Conservation (phyloP, 2,329 filamentous ascomycete species). For the Cladosporium colombiae region DNA sequence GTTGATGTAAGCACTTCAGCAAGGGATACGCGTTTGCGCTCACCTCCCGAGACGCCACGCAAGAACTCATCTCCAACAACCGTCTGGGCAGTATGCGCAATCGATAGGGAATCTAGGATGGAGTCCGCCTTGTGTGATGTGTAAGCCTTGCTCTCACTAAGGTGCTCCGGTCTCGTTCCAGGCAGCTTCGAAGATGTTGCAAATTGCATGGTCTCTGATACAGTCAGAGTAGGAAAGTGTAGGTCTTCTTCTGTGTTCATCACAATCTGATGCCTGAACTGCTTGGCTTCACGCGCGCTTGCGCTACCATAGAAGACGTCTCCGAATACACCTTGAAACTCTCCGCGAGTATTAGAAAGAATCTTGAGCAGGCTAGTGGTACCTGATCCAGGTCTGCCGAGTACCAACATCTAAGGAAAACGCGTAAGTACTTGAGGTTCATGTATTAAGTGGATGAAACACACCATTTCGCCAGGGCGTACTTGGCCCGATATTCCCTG, state of each 20-base stretch:
- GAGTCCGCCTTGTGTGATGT: conserved; percentile 54
- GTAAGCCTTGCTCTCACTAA: conserved; percentile 46
- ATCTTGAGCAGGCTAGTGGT: conserved; percentile 71
- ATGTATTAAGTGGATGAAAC: conserved; percentile 60
- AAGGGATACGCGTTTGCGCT: conserved; percentile 56
- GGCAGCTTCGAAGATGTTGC: conserved; percentile 56
- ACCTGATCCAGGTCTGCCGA: conserved; percentile 49
- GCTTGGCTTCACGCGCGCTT: conserved; percentile 42
- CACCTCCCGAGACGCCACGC: conserved; percentile 67
- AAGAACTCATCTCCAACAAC: conserved; percentile 69
- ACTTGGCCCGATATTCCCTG: conserved; percentile 13
- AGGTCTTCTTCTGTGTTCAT: conserved; percentile 51
- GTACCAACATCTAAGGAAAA: neutral
- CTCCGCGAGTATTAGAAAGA: conserved; percentile 59
- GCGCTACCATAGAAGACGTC: conserved; percentile 57
- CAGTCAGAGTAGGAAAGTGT: conserved; percentile 59
- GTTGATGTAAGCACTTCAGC: conserved; percentile 62
- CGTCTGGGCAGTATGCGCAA: conserved; percentile 48
- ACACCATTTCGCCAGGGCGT: conserved; percentile 33
- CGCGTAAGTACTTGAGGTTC: conserved; percentile 53
- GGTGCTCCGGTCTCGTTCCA: conserved; percentile 25
- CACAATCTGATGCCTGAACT: conserved; percentile 48
- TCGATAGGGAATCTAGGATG: conserved; percentile 58
- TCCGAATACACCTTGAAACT: conserved; percentile 27
- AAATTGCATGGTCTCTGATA: conserved; percentile 58